These are phyloP conservation scores for Cyberlindnera xishuangbannaensis DNA, from an alignment of 805 yeast species.

Conservation along the genomic window DNA sequence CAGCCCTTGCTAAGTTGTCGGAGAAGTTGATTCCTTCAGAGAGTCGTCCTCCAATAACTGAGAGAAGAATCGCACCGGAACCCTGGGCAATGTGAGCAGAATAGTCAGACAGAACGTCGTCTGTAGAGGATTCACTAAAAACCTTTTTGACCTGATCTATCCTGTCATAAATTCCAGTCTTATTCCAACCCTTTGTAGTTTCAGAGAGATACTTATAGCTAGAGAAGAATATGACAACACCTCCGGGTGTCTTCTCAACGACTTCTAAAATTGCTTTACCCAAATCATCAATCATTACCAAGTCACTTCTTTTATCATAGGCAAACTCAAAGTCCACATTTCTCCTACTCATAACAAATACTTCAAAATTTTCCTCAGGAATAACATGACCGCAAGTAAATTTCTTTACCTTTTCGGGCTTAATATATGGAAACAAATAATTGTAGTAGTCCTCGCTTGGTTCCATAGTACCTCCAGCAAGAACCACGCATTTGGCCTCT, in stretches of 20 bases:
- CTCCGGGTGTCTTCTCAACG: slow-evolving; percentile 50
- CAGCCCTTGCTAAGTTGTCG: slow-evolving; percentile 81
- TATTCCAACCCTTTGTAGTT: slow-evolving; percentile 50
- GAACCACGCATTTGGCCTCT: slow-evolving; percentile 59
- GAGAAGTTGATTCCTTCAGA: slow-evolving; percentile 93
- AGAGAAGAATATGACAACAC: slow-evolving; percentile 79
- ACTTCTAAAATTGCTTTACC: slow-evolving; percentile 45
- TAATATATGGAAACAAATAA: slow-evolving; percentile 58
- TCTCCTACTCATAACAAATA: slow-evolving; percentile 40
- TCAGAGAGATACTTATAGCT: slow-evolving; percentile 67
- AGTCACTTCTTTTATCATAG: slow-evolving; percentile 52
- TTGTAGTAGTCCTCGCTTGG: slow-evolving; percentile 69
- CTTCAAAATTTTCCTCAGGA: slow-evolving; percentile 61
- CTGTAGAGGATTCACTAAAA: slow-evolving; percentile 55
- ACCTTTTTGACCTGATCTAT: slow-evolving; percentile 39
- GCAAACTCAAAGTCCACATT: slow-evolving; percentile 52
- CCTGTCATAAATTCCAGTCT: slow-evolving; percentile 25
- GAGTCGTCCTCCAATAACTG: slow-evolving; percentile 90
- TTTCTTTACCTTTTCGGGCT: slow-evolving; percentile 35
- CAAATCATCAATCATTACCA: slow-evolving; percentile 38
- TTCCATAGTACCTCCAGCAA: slow-evolving; percentile 96
- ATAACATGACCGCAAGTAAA: slow-evolving; percentile 84
- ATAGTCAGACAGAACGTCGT: slow-evolving; percentile 45
- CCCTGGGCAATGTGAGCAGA: slow-evolving; percentile 32
- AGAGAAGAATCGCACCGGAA: slow-evolving; percentile 61